Evolutionary conservation across 1,139 yeast genomes (phyloP), one percentile per base, ranked within the genome.

Genomic region (Magnusiomyces sp.): DNA sequence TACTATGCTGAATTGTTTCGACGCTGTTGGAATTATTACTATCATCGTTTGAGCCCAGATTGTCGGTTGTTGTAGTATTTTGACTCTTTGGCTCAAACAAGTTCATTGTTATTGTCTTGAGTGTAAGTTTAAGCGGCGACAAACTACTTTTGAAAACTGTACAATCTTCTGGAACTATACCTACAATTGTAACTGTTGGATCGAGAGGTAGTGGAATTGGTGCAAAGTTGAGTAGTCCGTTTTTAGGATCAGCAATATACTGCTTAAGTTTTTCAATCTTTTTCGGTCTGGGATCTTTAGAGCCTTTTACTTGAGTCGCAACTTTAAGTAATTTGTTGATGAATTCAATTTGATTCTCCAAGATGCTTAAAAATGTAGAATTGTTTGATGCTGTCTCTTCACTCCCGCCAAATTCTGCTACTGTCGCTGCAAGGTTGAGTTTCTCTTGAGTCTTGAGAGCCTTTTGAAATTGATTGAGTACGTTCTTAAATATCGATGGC

Each of bases 71-170:
- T 13, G 33, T 45, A 2, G 43, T 40, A 11, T 31, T 6, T 2
- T 9, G 17, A 20, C 42, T 33, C 33, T 36, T 39, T 7, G 32
- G 46, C 1, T 19, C 42, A 4, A 14, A 17, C 17, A 39, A 20
- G 29, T 29, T 42, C 32, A 16, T 11, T 2, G 48, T 32, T 6
- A 40, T 45, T 2, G 95, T 83, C 58, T 77, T 81, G 62, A 92
- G 81, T 0, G 89, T 79, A 41, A 92, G 75, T 62, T 89, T 89
- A 50, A 92, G 71, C 0, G 98, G 98, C 3, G 94, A 82, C 60
- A 92, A 71, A 38, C 95, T 85, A 55, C 95, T 83, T 63, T 92
- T 92, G 69, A 92, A 92, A 3, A 92, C 97, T 2, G 83, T 76
- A 3, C 90, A 83, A 56, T 85, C 88, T 42, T 81, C 84, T 0